Conservation (phyloP, 2,329 filamentous ascomycete genomes). For the Fusarium marasasianum region DNA sequence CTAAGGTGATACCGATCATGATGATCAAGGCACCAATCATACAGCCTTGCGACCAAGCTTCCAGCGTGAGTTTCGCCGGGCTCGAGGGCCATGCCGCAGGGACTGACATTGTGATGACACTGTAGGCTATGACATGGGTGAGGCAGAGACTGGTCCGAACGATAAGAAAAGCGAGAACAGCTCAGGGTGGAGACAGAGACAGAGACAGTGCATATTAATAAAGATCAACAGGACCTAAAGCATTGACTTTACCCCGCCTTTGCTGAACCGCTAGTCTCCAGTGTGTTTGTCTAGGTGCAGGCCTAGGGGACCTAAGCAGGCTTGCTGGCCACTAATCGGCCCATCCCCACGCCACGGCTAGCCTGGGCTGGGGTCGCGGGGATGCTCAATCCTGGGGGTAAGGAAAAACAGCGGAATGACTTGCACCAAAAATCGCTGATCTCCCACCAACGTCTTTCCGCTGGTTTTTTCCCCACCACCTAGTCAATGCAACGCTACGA, state of each 20-base stretch:
- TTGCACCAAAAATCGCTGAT: too few species aligned
- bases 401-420: too few species aligned
- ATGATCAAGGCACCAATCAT: slow-evolving; percentile 60
- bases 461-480: too few species aligned
- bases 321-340: background rate
- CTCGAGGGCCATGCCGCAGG: slow-evolving; percentile 21
- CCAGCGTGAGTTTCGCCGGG: slow-evolving; percentile 45
- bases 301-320: too few species aligned
- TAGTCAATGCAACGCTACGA: background rate
- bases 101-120: background rate
- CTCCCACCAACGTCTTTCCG: too few species aligned
- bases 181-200: background rate
- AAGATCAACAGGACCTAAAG: background rate
- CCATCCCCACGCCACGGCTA: background rate
- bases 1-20: slow-evolving; percentile 58
- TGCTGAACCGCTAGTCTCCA: background rate
- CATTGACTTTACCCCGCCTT: background rate
- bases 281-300: background rate
- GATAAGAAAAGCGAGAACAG: background rate
- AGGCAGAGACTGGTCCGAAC: background rate
- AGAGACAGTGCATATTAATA: background rate
- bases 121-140: background rate
- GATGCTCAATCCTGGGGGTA: background rate
- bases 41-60: slow-evolving; percentile 59
- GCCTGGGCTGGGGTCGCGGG: background rate